Conservation (phyloP, 2,329 filamentous ascomycete genomes). For the Pochonia chlamydosporia region DNA sequence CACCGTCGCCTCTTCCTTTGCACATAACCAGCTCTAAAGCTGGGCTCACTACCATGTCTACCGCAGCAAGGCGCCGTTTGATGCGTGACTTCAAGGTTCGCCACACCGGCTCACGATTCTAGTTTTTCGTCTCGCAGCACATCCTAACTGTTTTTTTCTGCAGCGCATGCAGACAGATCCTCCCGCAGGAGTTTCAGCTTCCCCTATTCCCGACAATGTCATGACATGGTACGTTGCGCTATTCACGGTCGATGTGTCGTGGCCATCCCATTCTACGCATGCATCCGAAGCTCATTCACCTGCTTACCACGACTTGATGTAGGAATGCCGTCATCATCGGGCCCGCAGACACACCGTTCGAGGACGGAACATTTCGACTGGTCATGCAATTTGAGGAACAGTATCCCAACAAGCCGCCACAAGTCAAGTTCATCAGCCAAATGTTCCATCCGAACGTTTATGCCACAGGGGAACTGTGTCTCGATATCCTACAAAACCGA, state of each 20-base stretch:
- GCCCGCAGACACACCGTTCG: conserved; percentile 92
- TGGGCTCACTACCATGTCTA: conserved; percentile 56
- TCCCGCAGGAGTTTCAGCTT: conserved; percentile 92
- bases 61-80: conserved; percentile 86
- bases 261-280: too few relatives aligned
- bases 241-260: not conserved
- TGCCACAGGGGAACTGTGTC: conserved; percentile 88
- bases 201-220: conserved; percentile 91
- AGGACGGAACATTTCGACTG: conserved; percentile 94
- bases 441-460: conserved; percentile 99
- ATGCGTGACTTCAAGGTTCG: conserved; percentile 99
- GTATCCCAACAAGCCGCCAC: conserved; percentile 96
- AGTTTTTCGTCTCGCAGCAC: not conserved
- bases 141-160: not conserved
- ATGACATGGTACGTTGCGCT: conserved; percentile 74
- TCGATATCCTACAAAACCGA: conserved; percentile 95
- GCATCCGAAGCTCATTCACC: not conserved
- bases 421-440: conserved; percentile 96
- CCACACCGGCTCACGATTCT: conserved; percentile 9
- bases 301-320: conserved; percentile 14
- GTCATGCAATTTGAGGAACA: conserved; percentile 99
- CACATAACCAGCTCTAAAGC: conserved; percentile 1
- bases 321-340: conserved; percentile 99
- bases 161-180: conserved; percentile 99
- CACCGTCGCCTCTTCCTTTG: not conserved